Evolutionary conservation across 345 rosid species (phyloP).

Genomic region (Reutealis trisperma): DNA sequence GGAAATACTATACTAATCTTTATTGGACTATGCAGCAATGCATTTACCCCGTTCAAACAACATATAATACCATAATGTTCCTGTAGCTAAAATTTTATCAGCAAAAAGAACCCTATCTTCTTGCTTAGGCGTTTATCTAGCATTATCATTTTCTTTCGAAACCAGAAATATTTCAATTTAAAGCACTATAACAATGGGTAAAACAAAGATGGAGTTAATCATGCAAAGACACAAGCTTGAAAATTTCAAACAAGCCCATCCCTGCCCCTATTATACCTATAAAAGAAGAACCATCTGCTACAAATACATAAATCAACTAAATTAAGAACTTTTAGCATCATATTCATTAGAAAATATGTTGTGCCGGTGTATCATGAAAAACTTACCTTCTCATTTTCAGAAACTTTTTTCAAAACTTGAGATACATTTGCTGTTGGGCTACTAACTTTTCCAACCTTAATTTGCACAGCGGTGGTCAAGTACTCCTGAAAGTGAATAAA

Average conservation of each 20-base stretch:
- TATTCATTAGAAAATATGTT: background rate
- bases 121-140: background rate
- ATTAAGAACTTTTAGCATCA: background rate
- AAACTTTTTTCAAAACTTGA: slow-evolving; percentile 34
- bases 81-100: background rate
- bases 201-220: background rate
- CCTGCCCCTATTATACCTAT: background rate
- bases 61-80: background rate
- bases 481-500: slow-evolving; percentile 36
- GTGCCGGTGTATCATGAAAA: background rate
- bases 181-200: background rate
- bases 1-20: background rate
- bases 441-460: slow-evolving; percentile 46
- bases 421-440: slow-evolving; percentile 44
- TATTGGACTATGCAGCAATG: background rate
- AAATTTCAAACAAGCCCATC: background rate
- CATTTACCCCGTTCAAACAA: background rate
- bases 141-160: background rate
- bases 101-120: background rate
- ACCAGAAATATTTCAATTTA: background rate
- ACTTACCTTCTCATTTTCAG: slow-evolving; percentile 45
- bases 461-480: slow-evolving; percentile 39
- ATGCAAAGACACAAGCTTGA: background rate
- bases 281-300: background rate
- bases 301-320: background rate